phyloP scores from a whole-genome alignment of 1,284 basidiomycete species.

The Hemileia vastatrix region DNA sequence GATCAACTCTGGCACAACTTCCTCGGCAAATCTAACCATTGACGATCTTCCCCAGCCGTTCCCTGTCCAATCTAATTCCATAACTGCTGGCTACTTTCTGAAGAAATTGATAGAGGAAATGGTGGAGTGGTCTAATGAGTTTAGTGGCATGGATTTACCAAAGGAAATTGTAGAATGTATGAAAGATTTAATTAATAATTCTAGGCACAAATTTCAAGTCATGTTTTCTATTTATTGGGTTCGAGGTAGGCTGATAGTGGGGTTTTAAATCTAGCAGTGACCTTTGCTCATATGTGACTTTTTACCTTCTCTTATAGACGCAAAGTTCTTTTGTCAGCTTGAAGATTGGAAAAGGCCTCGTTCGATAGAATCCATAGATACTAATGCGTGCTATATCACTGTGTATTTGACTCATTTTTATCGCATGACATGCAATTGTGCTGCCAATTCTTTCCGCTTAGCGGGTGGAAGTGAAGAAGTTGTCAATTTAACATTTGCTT shows the following conservation, averaged over 20 bases:
- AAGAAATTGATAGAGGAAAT: slow-evolving; percentile 71
- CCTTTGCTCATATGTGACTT: not conserved
- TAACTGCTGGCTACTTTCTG: slow-evolving; percentile 73
- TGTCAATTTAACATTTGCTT: not conserved
- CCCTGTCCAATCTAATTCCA: slow-evolving; percentile 64
- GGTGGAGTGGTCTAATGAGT: slow-evolving; percentile 71
- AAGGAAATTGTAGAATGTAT: slow-evolving; percentile 60
- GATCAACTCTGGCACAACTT: slow-evolving; percentile 59
- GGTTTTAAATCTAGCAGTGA: not conserved
- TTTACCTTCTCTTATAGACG: slow-evolving; percentile 52
- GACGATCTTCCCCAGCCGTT: slow-evolving; percentile 54
- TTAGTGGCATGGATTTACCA: slow-evolving; percentile 69
- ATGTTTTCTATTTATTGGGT: slow-evolving; percentile 71
- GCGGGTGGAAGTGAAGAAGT: slow-evolving; percentile 63
- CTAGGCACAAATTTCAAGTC: slow-evolving; percentile 79
- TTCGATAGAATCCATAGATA: slow-evolving; percentile 44
- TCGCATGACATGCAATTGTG: slow-evolving; percentile 70
- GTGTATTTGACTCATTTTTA: slow-evolving; percentile 62
- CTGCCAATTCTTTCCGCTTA: slow-evolving; percentile 68
- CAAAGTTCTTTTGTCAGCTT: slow-evolving; percentile 68
- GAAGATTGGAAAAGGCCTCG: slow-evolving; percentile 69
- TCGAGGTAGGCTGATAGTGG: slow-evolving; percentile 53
- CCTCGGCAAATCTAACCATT: slow-evolving; percentile 48
- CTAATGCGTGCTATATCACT: too few species aligned
- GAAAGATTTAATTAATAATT: slow-evolving; percentile 65